Evolutionary conservation across 176 grass and related monocot genomes (phyloP).

Genomic region (Hyparrhenia diplandra): DNA sequence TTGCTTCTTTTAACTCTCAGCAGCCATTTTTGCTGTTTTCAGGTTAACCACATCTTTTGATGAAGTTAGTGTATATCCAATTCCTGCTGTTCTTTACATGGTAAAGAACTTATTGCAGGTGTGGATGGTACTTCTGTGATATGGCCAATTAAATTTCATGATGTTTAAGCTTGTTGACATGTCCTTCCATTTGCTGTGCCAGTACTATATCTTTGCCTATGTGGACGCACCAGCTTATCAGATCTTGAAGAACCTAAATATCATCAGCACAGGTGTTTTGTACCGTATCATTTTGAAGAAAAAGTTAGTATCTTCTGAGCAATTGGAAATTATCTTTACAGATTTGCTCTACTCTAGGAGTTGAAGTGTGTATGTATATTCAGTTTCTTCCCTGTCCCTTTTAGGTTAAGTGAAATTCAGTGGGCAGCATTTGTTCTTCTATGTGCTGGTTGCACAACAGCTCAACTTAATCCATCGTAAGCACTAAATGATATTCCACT

Average conservation of each 20-base stretch:
- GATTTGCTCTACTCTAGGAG: not conserved
- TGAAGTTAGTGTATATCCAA: conserved; percentile 85
- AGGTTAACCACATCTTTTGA: conserved; percentile 80
- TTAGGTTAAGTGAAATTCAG: conserved; percentile 72
- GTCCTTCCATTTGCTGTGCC: conserved; percentile 1
- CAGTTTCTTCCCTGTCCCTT: not conserved
- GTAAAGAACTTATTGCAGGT: conserved; percentile 94
- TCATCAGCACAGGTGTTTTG: conserved; percentile 89
- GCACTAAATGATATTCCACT: conserved; percentile 19
- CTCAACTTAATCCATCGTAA: conserved; percentile 78
- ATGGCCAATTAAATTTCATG: conserved; percentile 3
- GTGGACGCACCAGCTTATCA: conserved; percentile 96
- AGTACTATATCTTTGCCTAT: conserved; percentile 98
- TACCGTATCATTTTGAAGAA: conserved; percentile 92
- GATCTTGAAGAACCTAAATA: conserved; percentile 97
- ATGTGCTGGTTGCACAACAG: conserved; percentile 64
- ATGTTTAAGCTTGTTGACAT: conserved; percentile 6
- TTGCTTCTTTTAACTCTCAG: conserved; percentile 1
- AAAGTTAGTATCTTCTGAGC: conserved; percentile 49
- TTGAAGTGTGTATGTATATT: not conserved
- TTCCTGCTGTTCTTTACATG: conserved; percentile 82
- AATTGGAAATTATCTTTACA: not conserved
- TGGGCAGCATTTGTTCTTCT: conserved; percentile 79
- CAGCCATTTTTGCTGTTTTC: conserved; percentile 21
- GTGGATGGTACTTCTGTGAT: conserved; percentile 4